phyloP scores from a whole-genome alignment of 768 basidiomycete species.

The Cubamyces sp. region DNA sequence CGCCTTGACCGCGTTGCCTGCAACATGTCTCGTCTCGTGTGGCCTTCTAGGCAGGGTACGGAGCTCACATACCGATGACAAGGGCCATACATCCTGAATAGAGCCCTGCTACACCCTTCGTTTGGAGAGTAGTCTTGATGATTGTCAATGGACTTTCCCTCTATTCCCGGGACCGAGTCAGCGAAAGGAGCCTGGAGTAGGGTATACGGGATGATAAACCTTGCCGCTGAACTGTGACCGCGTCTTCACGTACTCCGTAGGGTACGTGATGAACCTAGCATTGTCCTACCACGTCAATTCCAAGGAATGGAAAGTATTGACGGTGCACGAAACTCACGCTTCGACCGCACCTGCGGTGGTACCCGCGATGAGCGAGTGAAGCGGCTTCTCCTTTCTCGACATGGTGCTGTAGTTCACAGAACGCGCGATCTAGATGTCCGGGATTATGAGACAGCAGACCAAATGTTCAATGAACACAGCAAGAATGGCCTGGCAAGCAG shows the following conservation, averaged over 20 bases:
- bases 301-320: not conserved
- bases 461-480: too few relatives aligned
- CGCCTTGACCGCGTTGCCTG: conserved; percentile 86
- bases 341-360: conserved; percentile 92
- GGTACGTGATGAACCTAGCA: conserved; percentile 79
- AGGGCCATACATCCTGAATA: conserved; percentile 93
- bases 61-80: conserved; percentile 54
- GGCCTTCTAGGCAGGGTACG: not conserved
- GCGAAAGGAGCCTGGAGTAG: not conserved
- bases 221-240: conserved; percentile 89
- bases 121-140: conserved; percentile 69
- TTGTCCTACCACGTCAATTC: not conserved
- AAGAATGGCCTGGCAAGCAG: not conserved
- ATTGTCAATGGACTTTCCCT: conserved; percentile 75
- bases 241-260: conserved; percentile 93
- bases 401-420: conserved; percentile 38
- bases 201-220: conserved; percentile 40
- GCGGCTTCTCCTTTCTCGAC: conserved; percentile 75
- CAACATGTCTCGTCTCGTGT: too few relatives aligned
- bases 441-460: not conserved
- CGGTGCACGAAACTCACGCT: conserved; percentile 58
- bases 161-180: conserved; percentile 36
- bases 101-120: conserved; percentile 81
- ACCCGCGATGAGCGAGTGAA: conserved; percentile 89
- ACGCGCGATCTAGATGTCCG: not conserved